Evolutionary conservation across 192 early-diverging fungal species (phyloP), one percentile per base, ranked within the genome.

Genomic region (Thamnidium elegans): DNA sequence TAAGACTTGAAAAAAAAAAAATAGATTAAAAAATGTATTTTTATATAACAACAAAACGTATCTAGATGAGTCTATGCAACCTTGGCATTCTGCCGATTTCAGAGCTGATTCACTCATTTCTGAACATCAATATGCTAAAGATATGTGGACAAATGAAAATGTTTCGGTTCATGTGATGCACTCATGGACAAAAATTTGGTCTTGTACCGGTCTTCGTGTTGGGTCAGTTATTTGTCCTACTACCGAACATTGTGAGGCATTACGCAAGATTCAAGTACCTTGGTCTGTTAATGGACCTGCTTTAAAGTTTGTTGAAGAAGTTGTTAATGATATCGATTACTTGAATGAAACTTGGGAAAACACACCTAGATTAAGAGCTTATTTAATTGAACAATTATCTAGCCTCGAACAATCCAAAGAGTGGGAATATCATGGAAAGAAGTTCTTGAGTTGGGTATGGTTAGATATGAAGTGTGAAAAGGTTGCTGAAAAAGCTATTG

Each of bases 181-280:
- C 76, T 94, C 92, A 21, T 95, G 93, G 93, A 95, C 93, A 46
- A 95, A 95, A 72, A 81, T 95, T 51, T 95, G 92, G 92, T 94
- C 89, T 43, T 95, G 93, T 80, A 92, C 92, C 5, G 93, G 93
- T 26, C 80, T 95, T 63, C 89, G 93, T 50, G 75, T 94, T 17
- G 93, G 93, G 19, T 94, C 92, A 0, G 87, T 95, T 21, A 86
- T 95, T 13, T 93, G 92, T 70, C 92, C 93, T 7, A 93, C 93
- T 7, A 83, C 66, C 9, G 73, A 66, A 2, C 92, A 94, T 63
- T 87, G 86, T 74, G 78, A 81, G 6, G 84, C 79, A 4, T 77
- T 95, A 56, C 89, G 89, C 71, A 87, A 86, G 73, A 77, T 89
- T 9, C 91, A 93, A 76, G 92, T 95, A 4, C 93, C 93, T 0